phyloP scores from a whole-genome alignment of 805 yeast genomes.

The Candida coquimbonensis region DNA sequence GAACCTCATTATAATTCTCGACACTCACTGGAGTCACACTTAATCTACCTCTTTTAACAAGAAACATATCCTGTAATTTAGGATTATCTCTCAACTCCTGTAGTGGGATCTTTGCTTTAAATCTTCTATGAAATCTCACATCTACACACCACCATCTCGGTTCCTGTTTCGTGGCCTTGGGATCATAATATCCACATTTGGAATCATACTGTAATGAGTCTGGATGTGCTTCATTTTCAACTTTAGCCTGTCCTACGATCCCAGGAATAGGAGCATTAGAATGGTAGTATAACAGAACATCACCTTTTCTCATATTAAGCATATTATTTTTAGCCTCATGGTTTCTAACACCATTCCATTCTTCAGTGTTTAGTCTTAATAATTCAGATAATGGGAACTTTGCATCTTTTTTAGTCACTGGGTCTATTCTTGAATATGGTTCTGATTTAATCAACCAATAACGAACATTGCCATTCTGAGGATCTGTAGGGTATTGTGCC shows the following conservation, averaged over 20 bases:
- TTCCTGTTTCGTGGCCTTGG: slow-evolving; percentile 32
- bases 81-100: slow-evolving; percentile 31
- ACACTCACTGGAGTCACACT: slow-evolving; percentile 45
- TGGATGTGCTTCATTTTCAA: slow-evolving; percentile 29
- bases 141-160: slow-evolving; percentile 57
- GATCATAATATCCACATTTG: slow-evolving; percentile 39
- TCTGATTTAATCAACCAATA: slow-evolving; percentile 55
- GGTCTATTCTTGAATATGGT: slow-evolving; percentile 42
- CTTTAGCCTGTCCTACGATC: slow-evolving; percentile 42
- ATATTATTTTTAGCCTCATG: slow-evolving; percentile 49
- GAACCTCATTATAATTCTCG: slow-evolving; percentile 33
- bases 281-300: slow-evolving; percentile 45
- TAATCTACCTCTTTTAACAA: slow-evolving; percentile 42
- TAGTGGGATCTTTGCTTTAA: slow-evolving; percentile 36
- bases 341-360: slow-evolving; percentile 60
- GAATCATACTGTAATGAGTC: slow-evolving; percentile 36
- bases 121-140: slow-evolving; percentile 35
- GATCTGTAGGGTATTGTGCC: slow-evolving; percentile 25
- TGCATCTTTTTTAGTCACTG: slow-evolving; percentile 40
- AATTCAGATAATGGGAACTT: slow-evolving; percentile 41
- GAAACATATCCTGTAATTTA: slow-evolving; percentile 32
- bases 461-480: slow-evolving; percentile 22
- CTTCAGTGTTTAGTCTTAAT: slow-evolving; percentile 29
- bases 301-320: slow-evolving; percentile 40
- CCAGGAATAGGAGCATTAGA: slow-evolving; percentile 51